Evolutionary conservation across 805 yeast species (phyloP).

Genomic region (Clavispora vitiphila): DNA sequence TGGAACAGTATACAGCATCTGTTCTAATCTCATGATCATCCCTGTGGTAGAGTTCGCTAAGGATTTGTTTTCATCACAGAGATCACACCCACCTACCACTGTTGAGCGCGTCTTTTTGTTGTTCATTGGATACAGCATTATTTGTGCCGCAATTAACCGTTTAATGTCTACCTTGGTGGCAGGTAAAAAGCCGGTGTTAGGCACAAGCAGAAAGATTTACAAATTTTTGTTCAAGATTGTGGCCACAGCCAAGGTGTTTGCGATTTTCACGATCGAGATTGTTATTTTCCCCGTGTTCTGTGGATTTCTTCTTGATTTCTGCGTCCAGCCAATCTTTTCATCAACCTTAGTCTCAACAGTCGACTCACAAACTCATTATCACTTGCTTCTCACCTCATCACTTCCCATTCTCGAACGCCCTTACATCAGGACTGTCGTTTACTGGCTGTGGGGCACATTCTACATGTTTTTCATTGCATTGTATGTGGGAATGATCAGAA

Average conservation of each 20-base stretch:
- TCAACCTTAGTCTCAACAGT: neutral
- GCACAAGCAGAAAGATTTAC: slow-evolving; percentile 48
- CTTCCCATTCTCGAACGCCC: slow-evolving; percentile 14
- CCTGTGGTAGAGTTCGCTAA: slow-evolving; percentile 1
- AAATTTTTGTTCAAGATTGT: slow-evolving; percentile 49
- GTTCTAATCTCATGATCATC: slow-evolving; percentile 1
- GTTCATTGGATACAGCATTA: slow-evolving; percentile 27
- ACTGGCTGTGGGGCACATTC: slow-evolving; percentile 72
- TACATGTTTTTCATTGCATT: slow-evolving; percentile 87
- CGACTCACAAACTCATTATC: slow-evolving; percentile 9
- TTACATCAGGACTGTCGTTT: slow-evolving; percentile 18
- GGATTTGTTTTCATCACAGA: slow-evolving; percentile 4
- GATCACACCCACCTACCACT: slow-evolving; percentile 23
- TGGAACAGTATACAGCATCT: neutral
- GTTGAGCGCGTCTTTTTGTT: slow-evolving; percentile 36
- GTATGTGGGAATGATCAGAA: slow-evolving; percentile 79
- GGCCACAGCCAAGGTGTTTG: slow-evolving; percentile 68
- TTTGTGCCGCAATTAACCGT: slow-evolving; percentile 20
- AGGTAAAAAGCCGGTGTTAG: slow-evolving; percentile 41
- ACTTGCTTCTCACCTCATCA: slow-evolving; percentile 21
- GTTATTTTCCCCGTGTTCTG: slow-evolving; percentile 84
- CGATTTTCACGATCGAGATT: slow-evolving; percentile 72
- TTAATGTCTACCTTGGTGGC: slow-evolving; percentile 28
- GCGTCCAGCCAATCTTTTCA: slow-evolving; percentile 53
- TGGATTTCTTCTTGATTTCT: slow-evolving; percentile 71